These are phyloP conservation scores for Colletotrichum endophyticum DNA, from an alignment of 2,329 filamentous ascomycete genomes.

Conservation along the genomic window DNA sequence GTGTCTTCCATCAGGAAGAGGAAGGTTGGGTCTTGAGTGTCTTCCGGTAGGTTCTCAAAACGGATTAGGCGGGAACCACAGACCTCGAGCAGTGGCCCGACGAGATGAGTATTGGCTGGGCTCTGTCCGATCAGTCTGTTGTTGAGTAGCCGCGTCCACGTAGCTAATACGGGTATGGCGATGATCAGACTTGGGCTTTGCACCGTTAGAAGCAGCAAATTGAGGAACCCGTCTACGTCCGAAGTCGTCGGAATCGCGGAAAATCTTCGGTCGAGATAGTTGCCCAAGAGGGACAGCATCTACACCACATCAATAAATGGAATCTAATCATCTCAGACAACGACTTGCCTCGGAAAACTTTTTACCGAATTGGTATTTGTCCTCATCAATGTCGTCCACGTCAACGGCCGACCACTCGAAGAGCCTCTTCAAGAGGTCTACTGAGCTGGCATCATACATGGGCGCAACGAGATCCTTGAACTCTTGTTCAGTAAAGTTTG, in stretches of 20 bases:
- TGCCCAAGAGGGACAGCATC: slow-evolving; percentile 85
- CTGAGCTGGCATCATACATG: slow-evolving; percentile 75
- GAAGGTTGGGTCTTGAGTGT: slow-evolving; percentile 79
- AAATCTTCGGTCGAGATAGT: slow-evolving; percentile 82
- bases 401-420: slow-evolving; percentile 83
- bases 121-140: slow-evolving; percentile 70
- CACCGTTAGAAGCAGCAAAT: slow-evolving; percentile 78
- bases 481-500: slow-evolving; percentile 77
- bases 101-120: slow-evolving; percentile 67
- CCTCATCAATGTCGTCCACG: slow-evolving; percentile 83
- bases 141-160: slow-evolving; percentile 83
- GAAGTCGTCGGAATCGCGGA: slow-evolving; percentile 65
- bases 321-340: background rate
- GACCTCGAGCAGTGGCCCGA: slow-evolving; percentile 79
- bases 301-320: slow-evolving; percentile 35
- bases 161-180: slow-evolving; percentile 89
- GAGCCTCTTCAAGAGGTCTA: slow-evolving; percentile 74
- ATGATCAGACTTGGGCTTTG: slow-evolving; percentile 88
- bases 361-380: slow-evolving; percentile 90
- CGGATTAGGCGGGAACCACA: slow-evolving; percentile 84
- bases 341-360: slow-evolving; percentile 84
- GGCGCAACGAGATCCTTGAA: slow-evolving; percentile 79
- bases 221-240: slow-evolving; percentile 77
- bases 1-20: slow-evolving; percentile 91
- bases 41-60: slow-evolving; percentile 85